Evolutionary conservation across 768 basidiomycete species (phyloP).

Genomic region (Kwoniella dendrophila): DNA sequence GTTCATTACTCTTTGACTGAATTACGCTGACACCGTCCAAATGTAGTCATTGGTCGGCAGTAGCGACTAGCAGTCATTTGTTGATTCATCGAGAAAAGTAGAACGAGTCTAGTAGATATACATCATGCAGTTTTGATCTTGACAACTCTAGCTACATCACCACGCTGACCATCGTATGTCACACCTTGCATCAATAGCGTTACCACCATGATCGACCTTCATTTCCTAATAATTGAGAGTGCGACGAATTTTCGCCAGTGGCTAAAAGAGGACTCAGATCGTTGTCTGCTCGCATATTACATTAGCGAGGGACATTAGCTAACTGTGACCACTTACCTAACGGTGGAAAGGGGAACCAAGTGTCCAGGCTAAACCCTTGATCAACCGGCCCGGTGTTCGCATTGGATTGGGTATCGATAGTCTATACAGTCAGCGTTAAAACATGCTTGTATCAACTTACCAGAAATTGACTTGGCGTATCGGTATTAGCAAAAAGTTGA

Average conservation of each 20-base stretch:
- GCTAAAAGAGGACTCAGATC: slow-evolving; percentile 6
- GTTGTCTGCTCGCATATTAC: background rate
- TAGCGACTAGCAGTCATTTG: slow-evolving; percentile 19
- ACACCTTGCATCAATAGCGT: background rate
- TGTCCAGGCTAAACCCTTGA: slow-evolving; percentile 26
- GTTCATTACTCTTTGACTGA: background rate
- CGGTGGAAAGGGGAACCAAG: slow-evolving; percentile 48
- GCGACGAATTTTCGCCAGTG: background rate
- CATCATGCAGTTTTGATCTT: too few relatives aligned
- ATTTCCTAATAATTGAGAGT: background rate
- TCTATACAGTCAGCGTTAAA: background rate
- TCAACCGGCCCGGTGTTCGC: background rate
- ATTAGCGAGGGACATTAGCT: background rate
- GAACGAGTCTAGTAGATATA: background rate
- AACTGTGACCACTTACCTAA: slow-evolving; percentile 29
- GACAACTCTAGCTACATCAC: too few relatives aligned
- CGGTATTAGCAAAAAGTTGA: slow-evolving; percentile 32
- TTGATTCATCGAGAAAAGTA: slow-evolving; percentile 6
- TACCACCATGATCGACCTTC: slow-evolving; percentile 8
- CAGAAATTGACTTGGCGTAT: slow-evolving; percentile 8
- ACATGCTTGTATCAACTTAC: background rate
- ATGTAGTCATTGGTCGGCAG: slow-evolving; percentile 10
- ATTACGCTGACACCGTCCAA: background rate
- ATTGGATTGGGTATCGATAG: slow-evolving; percentile 7
- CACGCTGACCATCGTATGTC: too few relatives aligned